These are phyloP conservation scores for Eimeria tenella DNA, from an alignment of 169 alveolate genomes.

Conservation along the genomic window DNA sequence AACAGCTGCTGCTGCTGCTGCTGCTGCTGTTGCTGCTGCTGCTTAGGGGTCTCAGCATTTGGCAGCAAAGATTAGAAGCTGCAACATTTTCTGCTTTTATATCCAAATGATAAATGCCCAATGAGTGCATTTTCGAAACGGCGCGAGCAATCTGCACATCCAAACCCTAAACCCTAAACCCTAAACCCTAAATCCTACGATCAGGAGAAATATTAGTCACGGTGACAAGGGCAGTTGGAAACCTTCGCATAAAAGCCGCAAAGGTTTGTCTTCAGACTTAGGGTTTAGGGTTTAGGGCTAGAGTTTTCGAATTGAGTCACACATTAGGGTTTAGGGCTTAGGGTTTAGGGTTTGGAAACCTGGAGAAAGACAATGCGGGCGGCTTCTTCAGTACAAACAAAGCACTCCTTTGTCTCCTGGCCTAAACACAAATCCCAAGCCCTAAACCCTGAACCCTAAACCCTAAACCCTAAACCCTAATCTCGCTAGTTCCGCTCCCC, in stretches of 20 bases:
- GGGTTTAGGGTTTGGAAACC: not conserved
- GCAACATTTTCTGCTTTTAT: not conserved
- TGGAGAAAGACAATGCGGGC: not conserved
- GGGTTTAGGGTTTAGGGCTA: not conserved
- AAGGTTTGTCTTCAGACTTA: not conserved
- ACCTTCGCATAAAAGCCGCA: not conserved
- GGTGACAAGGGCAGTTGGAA: not conserved
- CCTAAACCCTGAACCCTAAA: not conserved
- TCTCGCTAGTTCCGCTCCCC: not conserved
- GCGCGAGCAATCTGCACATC: not conserved
- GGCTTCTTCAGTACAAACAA: conserved; percentile 4
- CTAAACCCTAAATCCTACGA: conserved; percentile 28
- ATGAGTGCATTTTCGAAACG: not conserved
- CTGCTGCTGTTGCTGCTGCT: conserved; percentile 11
- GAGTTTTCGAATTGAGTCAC: not conserved
- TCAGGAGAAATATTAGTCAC: not conserved
- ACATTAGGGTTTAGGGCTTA: not conserved
- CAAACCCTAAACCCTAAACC: conserved; percentile 10
- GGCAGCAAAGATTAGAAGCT: conserved; percentile 6
- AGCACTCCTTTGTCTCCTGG: not conserved
- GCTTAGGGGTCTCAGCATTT: not conserved
- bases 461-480: not conserved
- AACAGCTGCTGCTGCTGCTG: conserved; percentile 32
- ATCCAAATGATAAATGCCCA: not conserved
- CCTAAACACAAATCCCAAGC: not conserved